Conservation (phyloP, 345 rosid genomes). For the Aegle marmelos region DNA sequence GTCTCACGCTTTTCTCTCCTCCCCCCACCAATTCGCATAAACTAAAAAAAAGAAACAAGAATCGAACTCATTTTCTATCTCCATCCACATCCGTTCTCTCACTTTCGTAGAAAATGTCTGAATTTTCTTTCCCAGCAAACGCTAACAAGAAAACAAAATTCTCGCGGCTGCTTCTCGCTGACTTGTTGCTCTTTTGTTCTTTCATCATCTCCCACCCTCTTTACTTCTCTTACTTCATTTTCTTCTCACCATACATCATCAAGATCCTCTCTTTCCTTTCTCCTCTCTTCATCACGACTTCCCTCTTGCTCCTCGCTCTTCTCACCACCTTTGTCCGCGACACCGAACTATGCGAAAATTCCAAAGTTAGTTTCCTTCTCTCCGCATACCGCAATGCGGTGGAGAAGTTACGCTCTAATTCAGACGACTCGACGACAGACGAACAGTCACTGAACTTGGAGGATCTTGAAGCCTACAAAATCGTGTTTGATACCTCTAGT, state of each 20-base stretch:
- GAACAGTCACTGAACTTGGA: constrained; percentile 32
- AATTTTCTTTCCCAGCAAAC: constrained; percentile 35
- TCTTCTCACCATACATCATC: constrained; percentile 70
- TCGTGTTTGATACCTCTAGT: constrained; percentile 48
- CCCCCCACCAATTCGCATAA: constrained; percentile 1
- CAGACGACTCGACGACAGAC: constrained; percentile 18
- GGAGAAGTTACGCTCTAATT: constrained; percentile 38
- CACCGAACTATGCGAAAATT: constrained; percentile 26
- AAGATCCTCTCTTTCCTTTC: constrained; percentile 76
- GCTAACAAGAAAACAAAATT: constrained; percentile 15
- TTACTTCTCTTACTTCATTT: constrained; percentile 45
- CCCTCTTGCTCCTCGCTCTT: constrained; percentile 63
- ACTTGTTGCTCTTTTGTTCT: constrained; percentile 45
- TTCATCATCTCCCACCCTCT: constrained; percentile 62
- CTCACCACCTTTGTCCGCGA: constrained; percentile 36
- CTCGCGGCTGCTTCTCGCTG: constrained; percentile 45
- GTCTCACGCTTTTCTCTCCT: constrained; percentile 18
- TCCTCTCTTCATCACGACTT: constrained; percentile 78
- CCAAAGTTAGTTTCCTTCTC: constrained; percentile 38
- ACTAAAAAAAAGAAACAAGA: constrained; percentile 9
- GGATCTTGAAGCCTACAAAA: constrained; percentile 62
- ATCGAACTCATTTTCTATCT: constrained; percentile 12
- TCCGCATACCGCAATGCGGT: constrained; percentile 37
- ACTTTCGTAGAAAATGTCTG: constrained; percentile 36
- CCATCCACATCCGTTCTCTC: constrained; percentile 8